Conservation (phyloP, 2,329 filamentous ascomycete species). For the Xylariaceae sp. region DNA sequence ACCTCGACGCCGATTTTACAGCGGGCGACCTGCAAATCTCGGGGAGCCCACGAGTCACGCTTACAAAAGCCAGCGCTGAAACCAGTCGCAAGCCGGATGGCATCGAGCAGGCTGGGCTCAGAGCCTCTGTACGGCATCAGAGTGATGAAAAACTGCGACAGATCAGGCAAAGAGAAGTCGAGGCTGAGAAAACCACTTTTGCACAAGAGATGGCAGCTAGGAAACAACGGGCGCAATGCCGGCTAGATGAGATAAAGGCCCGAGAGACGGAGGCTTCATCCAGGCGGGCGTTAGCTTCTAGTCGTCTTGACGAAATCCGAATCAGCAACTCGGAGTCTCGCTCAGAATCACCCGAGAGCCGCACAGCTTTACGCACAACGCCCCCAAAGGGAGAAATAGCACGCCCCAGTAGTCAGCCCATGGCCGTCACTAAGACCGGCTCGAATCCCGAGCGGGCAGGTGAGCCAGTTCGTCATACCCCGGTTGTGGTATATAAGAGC, state of each 20-base stretch:
- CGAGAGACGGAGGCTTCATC: constrained; percentile 41
- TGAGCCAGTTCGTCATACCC: constrained; percentile 8
- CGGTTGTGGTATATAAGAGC: constrained; percentile 8
- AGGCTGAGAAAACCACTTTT: constrained; percentile 24
- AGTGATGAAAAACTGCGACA: constrained; percentile 33
- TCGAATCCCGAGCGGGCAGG: constrained; percentile 7
- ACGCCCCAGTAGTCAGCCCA: constrained; percentile 3
- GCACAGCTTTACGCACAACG: constrained; percentile 29
- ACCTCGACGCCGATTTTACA: constrained; percentile 54
- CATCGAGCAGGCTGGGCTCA: constrained; percentile 3
- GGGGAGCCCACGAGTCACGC: constrained; percentile 47
- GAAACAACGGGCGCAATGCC: constrained; percentile 35
- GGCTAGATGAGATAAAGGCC: constrained; percentile 44
- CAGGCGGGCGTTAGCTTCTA: constrained; percentile 42
- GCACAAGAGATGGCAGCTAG: constrained; percentile 17
- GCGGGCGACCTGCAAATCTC: constrained; percentile 51
- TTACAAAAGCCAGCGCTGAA: constrained; percentile 26
- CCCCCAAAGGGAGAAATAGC: constrained; percentile 10
- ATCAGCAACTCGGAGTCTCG: constrained; percentile 41
- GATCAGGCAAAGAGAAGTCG: constrained; percentile 32
- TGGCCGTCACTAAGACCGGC: constrained; percentile 2
- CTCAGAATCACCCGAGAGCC: constrained; percentile 38
- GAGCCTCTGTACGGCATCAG: constrained; percentile 22
- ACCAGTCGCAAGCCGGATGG: constrained; percentile 4
- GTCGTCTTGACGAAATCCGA: constrained; percentile 48